These are phyloP conservation scores for Irpex sp. DNA, from an alignment of 1,284 basidiomycete genomes.

Conservation along the genomic window DNA sequence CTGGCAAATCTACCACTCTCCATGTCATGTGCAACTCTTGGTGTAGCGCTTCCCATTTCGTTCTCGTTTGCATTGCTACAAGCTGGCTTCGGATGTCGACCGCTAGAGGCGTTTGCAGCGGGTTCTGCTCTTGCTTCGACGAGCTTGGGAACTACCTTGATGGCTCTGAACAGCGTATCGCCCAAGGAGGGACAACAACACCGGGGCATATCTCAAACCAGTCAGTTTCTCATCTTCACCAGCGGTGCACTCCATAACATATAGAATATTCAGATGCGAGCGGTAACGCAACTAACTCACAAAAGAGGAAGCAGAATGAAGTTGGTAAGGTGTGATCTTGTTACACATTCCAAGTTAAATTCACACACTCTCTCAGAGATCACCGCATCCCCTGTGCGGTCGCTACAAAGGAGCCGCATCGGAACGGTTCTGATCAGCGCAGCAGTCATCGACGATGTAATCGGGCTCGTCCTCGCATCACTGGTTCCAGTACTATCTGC, in stretches of 20 bases:
- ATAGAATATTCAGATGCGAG: too few relatives aligned
- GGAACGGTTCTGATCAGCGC: conserved; percentile 47
- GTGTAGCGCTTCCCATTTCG: conserved; percentile 42
- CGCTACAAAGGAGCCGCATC: conserved; percentile 38
- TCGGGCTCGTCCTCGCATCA: conserved; percentile 47
- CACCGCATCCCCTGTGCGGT: not conserved
- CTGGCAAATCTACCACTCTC: conserved; percentile 37
- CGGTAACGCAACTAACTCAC: too few relatives aligned
- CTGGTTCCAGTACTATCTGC: conserved; percentile 34
- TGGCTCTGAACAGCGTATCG: conserved; percentile 32
- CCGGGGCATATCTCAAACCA: not conserved
- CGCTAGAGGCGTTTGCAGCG: conserved; percentile 43
- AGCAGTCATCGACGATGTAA: conserved; percentile 49
- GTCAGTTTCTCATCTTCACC: not conserved
- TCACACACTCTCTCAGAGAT: not conserved
- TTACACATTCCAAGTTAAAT: too few relatives aligned
- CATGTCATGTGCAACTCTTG: conserved; percentile 35
- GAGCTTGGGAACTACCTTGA: conserved; percentile 48
- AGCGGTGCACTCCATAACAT: too few relatives aligned
- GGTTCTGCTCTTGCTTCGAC: conserved; percentile 49
- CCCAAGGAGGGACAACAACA: not conserved
- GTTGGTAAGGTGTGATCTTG: too few relatives aligned
- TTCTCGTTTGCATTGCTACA: conserved; percentile 32
- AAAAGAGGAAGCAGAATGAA: too few relatives aligned
- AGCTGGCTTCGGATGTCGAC: conserved; percentile 22